Evolutionary conservation across 257 asterid genomes (phyloP).

Genomic region (Galeopsis tetrahit): DNA sequence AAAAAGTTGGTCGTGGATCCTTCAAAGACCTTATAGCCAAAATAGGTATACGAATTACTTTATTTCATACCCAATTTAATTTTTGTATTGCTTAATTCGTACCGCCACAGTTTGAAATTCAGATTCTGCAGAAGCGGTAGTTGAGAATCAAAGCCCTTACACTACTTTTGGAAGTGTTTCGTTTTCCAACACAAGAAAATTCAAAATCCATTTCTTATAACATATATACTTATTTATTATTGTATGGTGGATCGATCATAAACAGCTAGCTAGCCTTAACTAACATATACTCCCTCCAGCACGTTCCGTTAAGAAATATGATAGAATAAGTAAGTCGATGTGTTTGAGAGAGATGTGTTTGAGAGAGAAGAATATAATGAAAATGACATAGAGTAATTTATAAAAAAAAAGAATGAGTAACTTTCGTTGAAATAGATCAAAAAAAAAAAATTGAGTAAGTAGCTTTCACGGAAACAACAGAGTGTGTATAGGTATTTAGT

Average conservation of each 20-base stretch:
- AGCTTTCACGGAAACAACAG: no score
- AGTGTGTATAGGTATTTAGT: no score
- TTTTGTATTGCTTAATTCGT: background rate
- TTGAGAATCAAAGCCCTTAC: slow-evolving; percentile 6
- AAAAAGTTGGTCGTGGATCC: background rate
- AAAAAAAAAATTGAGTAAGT: no score
- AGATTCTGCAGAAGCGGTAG: background rate
- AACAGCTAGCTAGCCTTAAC: background rate
- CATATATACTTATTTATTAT: background rate
- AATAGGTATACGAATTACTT: background rate
- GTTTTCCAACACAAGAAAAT: slow-evolving; percentile 22
- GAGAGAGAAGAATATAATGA: no score
- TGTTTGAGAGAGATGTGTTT: no score
- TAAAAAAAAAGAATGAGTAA: no score
- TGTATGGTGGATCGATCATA: background rate
- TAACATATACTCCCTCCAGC: no score
- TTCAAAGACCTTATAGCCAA: background rate
- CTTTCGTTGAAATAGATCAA: no score
- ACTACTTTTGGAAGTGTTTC: slow-evolving; percentile 1
- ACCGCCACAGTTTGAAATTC: background rate
- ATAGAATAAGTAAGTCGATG: no score
- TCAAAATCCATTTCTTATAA: background rate
- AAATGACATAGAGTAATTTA: no score
- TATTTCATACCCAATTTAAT: background rate
- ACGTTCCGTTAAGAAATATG: no score